phyloP scores from a whole-genome alignment of 805 yeast species.

The Yamadazyma nakazawae region DNA sequence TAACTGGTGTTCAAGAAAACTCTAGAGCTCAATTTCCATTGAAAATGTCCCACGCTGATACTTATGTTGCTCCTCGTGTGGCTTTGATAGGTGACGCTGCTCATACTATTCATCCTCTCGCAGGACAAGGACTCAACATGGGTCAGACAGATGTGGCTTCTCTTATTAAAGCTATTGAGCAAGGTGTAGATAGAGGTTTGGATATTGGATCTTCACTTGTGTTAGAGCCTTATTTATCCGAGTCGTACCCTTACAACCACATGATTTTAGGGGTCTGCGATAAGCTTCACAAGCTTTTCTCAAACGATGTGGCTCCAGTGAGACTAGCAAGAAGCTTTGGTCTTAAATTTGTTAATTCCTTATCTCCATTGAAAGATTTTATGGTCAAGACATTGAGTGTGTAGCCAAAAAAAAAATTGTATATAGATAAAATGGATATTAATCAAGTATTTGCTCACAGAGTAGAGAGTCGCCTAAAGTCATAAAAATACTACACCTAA shows the following conservation, averaged over 20 bases:
- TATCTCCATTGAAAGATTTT: slow-evolving; percentile 64
- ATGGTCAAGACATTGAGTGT: slow-evolving; percentile 50
- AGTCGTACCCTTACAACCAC: slow-evolving; percentile 79
- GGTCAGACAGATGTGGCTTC: slow-evolving; percentile 90
- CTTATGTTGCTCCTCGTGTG: slow-evolving; percentile 76
- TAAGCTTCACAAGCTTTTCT: slow-evolving; percentile 82
- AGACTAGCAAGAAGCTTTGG: slow-evolving; percentile 78
- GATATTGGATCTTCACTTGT: slow-evolving; percentile 83
- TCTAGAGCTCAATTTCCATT: slow-evolving; percentile 89
- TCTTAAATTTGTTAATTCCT: slow-evolving; percentile 59
- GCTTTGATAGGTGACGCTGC: slow-evolving; percentile 99
- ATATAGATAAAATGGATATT: neutral
- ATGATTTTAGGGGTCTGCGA: slow-evolving; percentile 84
- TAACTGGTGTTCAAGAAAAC: slow-evolving; percentile 52
- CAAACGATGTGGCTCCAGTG: slow-evolving; percentile 68
- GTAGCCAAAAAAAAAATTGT: neutral
- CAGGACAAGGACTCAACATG: slow-evolving; percentile 98
- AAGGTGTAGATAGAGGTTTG: slow-evolving; percentile 70
- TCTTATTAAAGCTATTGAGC: slow-evolving; percentile 65
- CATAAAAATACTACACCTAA: too few species aligned
- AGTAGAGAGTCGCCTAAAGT: too few species aligned
- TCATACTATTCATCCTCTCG: slow-evolving; percentile 94
- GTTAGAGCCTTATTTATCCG: slow-evolving; percentile 81
- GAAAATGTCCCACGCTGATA: slow-evolving; percentile 84
- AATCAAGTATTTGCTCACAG: too few species aligned